Conservation (phyloP, 495 filamentous ascomycete genomes). For the Neurospora sp. region DNA sequence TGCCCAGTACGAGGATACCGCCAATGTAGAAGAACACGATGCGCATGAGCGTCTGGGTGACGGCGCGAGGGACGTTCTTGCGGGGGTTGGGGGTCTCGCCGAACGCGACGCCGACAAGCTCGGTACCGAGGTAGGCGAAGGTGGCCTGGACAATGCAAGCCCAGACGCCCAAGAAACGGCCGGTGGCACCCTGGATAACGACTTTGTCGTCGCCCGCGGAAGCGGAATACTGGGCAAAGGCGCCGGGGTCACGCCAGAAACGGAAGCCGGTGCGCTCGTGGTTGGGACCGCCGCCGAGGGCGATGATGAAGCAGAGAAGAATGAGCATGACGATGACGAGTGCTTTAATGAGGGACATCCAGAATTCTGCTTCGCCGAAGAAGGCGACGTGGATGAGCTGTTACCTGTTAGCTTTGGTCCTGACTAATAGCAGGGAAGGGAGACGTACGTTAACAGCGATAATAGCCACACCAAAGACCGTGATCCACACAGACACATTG, state of each 20-base stretch:
- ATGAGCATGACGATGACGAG: constrained; percentile 56
- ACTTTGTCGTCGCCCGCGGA: background rate
- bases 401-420: background rate
- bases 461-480: constrained; percentile 54
- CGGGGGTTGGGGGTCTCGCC: constrained; percentile 73
- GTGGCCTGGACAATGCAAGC: constrained; percentile 65
- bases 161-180: constrained; percentile 68
- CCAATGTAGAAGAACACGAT: constrained; percentile 68
- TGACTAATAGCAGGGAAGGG: background rate
- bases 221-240: constrained; percentile 48
- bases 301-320: constrained; percentile 58
- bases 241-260: constrained; percentile 70
- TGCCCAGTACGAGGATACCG: constrained; percentile 60
- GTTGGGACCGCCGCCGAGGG: constrained; percentile 65
- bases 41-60: constrained; percentile 61
- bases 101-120: constrained; percentile 72
- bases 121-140: constrained; percentile 78
- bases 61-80: constrained; percentile 61
- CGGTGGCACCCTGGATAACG: constrained; percentile 32
- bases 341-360: constrained; percentile 63
- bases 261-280: constrained; percentile 60
- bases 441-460: constrained; percentile 34
- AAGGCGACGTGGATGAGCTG: constrained; percentile 46
- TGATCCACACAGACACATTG: constrained; percentile 67
- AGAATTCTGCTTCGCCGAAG: constrained; percentile 78